phyloP scores from a whole-genome alignment of 176 grass and related monocot genomes.

The Cocos nucifera region DNA sequence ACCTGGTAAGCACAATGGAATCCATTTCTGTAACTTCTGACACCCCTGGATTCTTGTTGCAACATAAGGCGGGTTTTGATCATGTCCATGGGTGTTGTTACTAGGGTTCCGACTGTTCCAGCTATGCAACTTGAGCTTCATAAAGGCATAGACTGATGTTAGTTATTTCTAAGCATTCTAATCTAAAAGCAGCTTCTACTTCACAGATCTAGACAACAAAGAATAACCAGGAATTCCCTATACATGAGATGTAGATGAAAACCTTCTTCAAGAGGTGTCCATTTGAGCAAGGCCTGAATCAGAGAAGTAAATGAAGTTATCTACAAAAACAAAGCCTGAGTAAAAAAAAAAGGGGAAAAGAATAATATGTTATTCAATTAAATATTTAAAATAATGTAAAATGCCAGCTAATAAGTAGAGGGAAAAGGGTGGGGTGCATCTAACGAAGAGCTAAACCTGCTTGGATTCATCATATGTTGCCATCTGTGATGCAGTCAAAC shows the following conservation, averaged over 20 bases:
- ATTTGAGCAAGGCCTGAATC: slow-evolving; percentile 64
- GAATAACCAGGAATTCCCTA: slow-evolving; percentile 31
- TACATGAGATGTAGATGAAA: slow-evolving; percentile 93
- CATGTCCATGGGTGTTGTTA: slow-evolving; percentile 79
- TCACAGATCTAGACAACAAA: slow-evolving; percentile 16
- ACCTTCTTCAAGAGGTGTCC: slow-evolving; percentile 76
- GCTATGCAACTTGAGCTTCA: slow-evolving; percentile 91
- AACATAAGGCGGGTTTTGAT: slow-evolving; percentile 97
- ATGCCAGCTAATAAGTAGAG: not conserved
- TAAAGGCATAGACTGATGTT: slow-evolving; percentile 20
- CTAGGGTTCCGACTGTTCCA: slow-evolving; percentile 70
- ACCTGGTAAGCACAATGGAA: slow-evolving; percentile 96
- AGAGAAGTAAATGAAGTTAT: slow-evolving; percentile 4
- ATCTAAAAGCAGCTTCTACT: slow-evolving; percentile 1
- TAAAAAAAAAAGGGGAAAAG: not conserved
- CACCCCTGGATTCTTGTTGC: slow-evolving; percentile 48
- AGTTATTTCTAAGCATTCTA: slow-evolving; percentile 16
- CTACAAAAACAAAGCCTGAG: not conserved
- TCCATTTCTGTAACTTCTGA: slow-evolving; percentile 57
- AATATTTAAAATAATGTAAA: not conserved
- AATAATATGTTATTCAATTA: not conserved
- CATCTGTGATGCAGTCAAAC: slow-evolving; percentile 89
- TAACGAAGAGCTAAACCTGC: slow-evolving; percentile 31
- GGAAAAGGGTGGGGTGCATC: not conserved
- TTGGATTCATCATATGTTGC: slow-evolving; percentile 95